Percentiles rank a stretch among this genome's conserved stretches.
phyloP scores from a whole-genome alignment of 2,329 filamentous ascomycete genomes.

The Penicillium sp. region DNA sequence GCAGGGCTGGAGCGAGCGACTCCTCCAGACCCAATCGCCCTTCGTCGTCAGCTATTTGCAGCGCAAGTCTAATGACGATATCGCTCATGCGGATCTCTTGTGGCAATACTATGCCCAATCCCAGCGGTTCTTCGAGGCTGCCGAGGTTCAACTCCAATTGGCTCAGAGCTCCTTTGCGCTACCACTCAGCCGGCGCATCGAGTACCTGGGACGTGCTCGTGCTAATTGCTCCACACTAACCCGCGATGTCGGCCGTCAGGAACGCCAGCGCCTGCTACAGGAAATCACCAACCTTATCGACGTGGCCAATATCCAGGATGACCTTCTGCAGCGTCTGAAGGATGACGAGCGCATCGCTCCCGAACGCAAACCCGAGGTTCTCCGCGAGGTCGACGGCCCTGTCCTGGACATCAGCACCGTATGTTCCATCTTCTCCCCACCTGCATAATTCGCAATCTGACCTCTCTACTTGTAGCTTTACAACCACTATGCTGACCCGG shows the following conservation, averaged over 20 bases:
- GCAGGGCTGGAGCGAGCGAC: slow-evolving; percentile 80
- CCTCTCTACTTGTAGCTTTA: slow-evolving; percentile 66
- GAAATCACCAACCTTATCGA: slow-evolving; percentile 85
- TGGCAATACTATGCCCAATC: slow-evolving; percentile 91
- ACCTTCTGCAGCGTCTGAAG: slow-evolving; percentile 77
- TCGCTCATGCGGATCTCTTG: slow-evolving; percentile 82
- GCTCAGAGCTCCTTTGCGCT: slow-evolving; percentile 81
- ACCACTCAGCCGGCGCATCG: slow-evolving; percentile 81
- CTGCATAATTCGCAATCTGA: slow-evolving; percentile 24
- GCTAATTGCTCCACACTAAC: slow-evolving; percentile 87
- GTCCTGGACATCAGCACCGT: slow-evolving; percentile 77
- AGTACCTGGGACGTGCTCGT: slow-evolving; percentile 86
- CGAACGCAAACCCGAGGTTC: slow-evolving; percentile 66
- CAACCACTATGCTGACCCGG: slow-evolving; percentile 87
- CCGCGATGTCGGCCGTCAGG: slow-evolving; percentile 73
- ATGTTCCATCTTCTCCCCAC: slow-evolving; percentile 44
- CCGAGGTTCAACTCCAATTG: slow-evolving; percentile 80
- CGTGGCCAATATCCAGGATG: slow-evolving; percentile 92
- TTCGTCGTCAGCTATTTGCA: slow-evolving; percentile 86
- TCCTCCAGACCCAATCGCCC: slow-evolving; percentile 80
- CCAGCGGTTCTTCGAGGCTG: slow-evolving; percentile 81
- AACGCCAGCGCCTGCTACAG: slow-evolving; percentile 82
- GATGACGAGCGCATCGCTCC: slow-evolving; percentile 70
- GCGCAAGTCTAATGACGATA: slow-evolving; percentile 71
- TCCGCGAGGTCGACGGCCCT: slow-evolving; percentile 72